Percentiles rank a stretch among this genome's conserved stretches.
Evolutionary conservation across 208 protist species (phyloP).

Genomic region (Perkinsela sp.): DNA sequence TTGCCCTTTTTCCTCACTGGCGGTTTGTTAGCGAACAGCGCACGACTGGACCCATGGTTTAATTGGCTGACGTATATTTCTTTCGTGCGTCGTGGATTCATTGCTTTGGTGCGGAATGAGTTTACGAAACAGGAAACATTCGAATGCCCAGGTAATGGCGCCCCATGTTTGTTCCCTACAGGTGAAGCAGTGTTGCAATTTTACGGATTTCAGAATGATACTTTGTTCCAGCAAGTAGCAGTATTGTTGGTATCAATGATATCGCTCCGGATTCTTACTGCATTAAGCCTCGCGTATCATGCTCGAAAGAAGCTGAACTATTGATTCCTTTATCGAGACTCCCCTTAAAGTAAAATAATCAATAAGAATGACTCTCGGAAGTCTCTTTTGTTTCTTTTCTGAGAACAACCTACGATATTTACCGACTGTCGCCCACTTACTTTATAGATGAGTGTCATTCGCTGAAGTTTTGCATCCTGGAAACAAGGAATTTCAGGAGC

Average conservation of each 20-base stretch:
- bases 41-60: constrained; percentile 32
- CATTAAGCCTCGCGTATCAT: not conserved
- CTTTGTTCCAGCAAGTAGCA: not conserved
- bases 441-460: no score
- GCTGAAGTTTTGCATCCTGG: no score
- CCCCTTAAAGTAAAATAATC: no score
- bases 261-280: not conserved
- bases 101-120: constrained; percentile 41
- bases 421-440: no score
- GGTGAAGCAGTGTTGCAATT: not conserved
- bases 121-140: constrained; percentile 7
- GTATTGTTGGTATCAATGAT: not conserved
- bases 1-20: constrained; percentile 31
- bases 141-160: not conserved
- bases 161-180: not conserved
- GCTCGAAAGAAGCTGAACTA: not conserved
- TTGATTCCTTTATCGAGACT: no score
- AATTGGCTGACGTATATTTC: constrained; percentile 45
- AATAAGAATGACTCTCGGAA: no score
- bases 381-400: no score
- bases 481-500: no score
- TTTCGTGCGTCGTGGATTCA: constrained; percentile 31
- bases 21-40: constrained; percentile 39
- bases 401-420: no score
- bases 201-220: not conserved